phyloP scores from a whole-genome alignment of 2,329 filamentous ascomycete species.

The Colletotrichum eleusines region DNA sequence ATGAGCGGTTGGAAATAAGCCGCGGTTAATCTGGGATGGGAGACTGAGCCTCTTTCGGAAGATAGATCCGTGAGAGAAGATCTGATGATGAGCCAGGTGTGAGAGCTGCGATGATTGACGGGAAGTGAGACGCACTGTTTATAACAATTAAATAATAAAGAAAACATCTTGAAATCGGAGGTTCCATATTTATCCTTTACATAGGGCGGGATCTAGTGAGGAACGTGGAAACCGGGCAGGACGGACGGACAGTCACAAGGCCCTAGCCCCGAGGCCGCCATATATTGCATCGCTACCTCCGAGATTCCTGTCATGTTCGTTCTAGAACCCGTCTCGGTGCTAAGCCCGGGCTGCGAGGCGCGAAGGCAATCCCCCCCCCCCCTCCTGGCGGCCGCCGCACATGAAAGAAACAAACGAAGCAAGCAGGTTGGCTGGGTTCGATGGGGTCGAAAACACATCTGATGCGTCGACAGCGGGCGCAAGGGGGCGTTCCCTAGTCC shows the following conservation, averaged over 20 bases:
- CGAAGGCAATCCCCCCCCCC: slow-evolving; percentile 6
- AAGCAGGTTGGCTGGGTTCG: slow-evolving; percentile 1
- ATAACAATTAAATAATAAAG: no score
- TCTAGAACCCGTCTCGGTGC: not conserved
- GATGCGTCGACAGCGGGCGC: not conserved
- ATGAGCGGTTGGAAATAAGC: not conserved
- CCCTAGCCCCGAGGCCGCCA: no score
- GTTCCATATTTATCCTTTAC: not conserved
- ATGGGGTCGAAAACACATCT: slow-evolving; percentile 13
- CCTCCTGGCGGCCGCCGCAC: not conserved
- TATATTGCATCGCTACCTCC: not conserved
- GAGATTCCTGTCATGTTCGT: slow-evolving; percentile 2
- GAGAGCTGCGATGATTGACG: not conserved
- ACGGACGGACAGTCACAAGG: not conserved
- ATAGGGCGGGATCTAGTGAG: not conserved
- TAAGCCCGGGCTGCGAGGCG: slow-evolving; percentile 13
- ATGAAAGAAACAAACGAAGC: slow-evolving; percentile 11
- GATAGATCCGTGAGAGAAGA: not conserved
- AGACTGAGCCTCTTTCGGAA: not conserved
- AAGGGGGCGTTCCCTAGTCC: slow-evolving; percentile 5
- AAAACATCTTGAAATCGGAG: slow-evolving; percentile 5
- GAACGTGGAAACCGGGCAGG: slow-evolving; percentile 19
- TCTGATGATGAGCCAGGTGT: not conserved
- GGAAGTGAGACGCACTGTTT: no score
- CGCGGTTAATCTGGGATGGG: no score